Evolutionary conservation across 1,284 basidiomycete genomes (phyloP).

Genomic region (Sanghuangporus baumii): DNA sequence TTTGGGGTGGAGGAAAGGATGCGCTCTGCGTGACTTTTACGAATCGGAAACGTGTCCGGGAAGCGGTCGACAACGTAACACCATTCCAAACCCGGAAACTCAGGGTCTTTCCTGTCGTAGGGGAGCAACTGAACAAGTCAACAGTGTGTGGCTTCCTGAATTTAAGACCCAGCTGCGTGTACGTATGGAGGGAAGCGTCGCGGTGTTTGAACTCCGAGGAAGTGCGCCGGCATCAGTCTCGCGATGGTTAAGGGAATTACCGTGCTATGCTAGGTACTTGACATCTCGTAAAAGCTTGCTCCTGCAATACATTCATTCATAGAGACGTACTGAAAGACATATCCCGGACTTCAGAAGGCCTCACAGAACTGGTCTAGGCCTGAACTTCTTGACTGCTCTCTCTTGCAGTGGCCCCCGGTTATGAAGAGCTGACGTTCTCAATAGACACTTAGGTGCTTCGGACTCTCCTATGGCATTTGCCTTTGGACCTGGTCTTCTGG

Average conservation of each 20-base stretch:
- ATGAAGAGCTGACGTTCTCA: background rate
- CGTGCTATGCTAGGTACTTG: background rate
- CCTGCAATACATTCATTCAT: no score
- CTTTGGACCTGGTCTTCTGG: conserved; percentile 22
- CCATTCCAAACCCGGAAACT: background rate
- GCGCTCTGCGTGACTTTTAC: background rate
- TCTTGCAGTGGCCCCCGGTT: background rate
- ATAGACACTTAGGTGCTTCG: background rate
- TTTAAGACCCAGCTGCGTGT: background rate
- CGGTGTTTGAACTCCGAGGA: background rate
- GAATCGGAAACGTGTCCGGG: background rate
- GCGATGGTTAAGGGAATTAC: background rate
- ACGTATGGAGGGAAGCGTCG: background rate
- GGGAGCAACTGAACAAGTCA: background rate
- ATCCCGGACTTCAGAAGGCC: no score
- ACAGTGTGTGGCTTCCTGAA: background rate
- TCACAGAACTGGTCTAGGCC: no score
- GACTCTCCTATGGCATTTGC: background rate
- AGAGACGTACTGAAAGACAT: no score
- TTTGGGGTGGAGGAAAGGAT: background rate
- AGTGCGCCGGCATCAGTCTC: background rate
- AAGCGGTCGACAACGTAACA: background rate
- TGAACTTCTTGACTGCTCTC: background rate
- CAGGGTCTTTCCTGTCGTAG: background rate
- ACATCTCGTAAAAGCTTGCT: background rate